Evolutionary conservation across 805 yeast genomes (phyloP).

Genomic region (Blastobotrys americana): DNA sequence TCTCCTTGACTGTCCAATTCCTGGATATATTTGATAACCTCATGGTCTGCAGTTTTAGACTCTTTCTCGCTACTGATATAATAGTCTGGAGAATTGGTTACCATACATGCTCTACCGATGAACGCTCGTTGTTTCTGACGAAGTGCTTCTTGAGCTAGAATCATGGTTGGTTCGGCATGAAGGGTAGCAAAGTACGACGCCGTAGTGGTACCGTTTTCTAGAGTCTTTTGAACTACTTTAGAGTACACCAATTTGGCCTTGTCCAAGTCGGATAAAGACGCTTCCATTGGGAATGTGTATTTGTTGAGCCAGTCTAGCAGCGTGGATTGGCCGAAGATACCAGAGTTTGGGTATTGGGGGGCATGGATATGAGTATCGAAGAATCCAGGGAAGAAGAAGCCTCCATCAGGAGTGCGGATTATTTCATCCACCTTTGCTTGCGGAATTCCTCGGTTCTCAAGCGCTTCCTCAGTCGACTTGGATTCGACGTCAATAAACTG

Average conservation of each 20-base stretch:
- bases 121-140: conserved; percentile 75
- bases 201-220: conserved; percentile 80
- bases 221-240: conserved; percentile 60
- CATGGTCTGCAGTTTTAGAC: conserved; percentile 46
- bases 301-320: conserved; percentile 81
- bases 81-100: conserved; percentile 67
- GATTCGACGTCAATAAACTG: neutral
- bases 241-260: conserved; percentile 58
- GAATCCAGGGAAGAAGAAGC: conserved; percentile 75
- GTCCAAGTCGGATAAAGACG: conserved; percentile 47
- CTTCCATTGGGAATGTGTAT: conserved; percentile 86
- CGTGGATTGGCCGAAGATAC: conserved; percentile 79
- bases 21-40: conserved; percentile 51
- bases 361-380: conserved; percentile 82
- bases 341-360: conserved; percentile 73
- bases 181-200: conserved; percentile 90
- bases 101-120: conserved; percentile 94
- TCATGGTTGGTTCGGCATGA: conserved; percentile 65
- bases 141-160: conserved; percentile 66
- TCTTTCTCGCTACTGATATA: conserved; percentile 45
- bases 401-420: neutral
- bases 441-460: neutral
- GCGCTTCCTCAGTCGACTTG: neutral
- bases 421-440: neutral
- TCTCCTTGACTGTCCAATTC: conserved; percentile 47